These are phyloP conservation scores for Fusarium sp. DNA, from an alignment of 2,329 filamentous ascomycete species.

Conservation along the genomic window DNA sequence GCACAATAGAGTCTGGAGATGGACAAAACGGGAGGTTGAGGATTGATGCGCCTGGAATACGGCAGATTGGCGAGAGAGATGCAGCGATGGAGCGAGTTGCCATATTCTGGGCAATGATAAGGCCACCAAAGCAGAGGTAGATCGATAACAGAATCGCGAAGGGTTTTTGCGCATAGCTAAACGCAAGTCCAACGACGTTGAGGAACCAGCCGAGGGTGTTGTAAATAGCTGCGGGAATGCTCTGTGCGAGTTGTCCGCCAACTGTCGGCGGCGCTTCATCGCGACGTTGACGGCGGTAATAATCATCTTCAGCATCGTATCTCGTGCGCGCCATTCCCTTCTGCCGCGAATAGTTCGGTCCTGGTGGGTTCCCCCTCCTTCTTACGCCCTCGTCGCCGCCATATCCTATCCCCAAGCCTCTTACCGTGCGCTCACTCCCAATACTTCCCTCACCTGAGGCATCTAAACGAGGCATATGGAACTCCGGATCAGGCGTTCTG, in stretches of 20 bases:
- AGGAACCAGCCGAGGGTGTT: slow-evolving; percentile 60
- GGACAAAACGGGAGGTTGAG: slow-evolving; percentile 74
- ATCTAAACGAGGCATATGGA: slow-evolving; percentile 64
- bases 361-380: slow-evolving; percentile 36
- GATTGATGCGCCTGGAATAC: slow-evolving; percentile 71
- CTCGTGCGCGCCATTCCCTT: slow-evolving; percentile 33
- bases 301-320: slow-evolving; percentile 32
- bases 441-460: slow-evolving; percentile 51
- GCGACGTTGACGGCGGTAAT: slow-evolving; percentile 21
- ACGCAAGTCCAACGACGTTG: slow-evolving; percentile 67
- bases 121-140: slow-evolving; percentile 68
- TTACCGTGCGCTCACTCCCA: slow-evolving; percentile 51
- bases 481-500: slow-evolving; percentile 61
- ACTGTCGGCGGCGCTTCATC: slow-evolving; percentile 33
- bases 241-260: slow-evolving; percentile 49
- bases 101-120: slow-evolving; percentile 71
- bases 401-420: slow-evolving; percentile 41
- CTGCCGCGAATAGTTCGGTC: slow-evolving; percentile 43
- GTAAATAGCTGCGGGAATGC: slow-evolving; percentile 54
- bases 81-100: slow-evolving; percentile 69
- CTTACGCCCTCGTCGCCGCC: slow-evolving; percentile 44
- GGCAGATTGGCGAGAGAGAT: slow-evolving; percentile 76
- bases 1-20: slow-evolving; percentile 44
- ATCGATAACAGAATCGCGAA: slow-evolving; percentile 70
- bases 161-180: slow-evolving; percentile 72